These are phyloP conservation scores for Magnolia changhungtana DNA, from an alignment of 164 flowering plant species.

Conservation along the genomic window DNA sequence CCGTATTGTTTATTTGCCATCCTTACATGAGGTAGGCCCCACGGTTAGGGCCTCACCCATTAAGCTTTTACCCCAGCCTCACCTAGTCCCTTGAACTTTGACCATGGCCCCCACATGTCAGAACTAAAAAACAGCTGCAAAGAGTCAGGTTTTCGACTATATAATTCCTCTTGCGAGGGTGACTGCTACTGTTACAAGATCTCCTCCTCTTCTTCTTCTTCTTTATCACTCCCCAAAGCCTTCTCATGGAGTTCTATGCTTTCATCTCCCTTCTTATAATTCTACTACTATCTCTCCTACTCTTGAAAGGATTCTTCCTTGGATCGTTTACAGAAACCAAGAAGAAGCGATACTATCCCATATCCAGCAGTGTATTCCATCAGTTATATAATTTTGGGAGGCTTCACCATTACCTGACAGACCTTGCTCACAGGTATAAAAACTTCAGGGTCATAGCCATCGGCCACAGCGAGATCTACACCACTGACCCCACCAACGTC, in stretches of 20 bases:
- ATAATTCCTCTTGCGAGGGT: too few species aligned
- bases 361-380: conserved; percentile 27
- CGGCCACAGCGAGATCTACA: conserved; percentile 36
- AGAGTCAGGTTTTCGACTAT: too few species aligned
- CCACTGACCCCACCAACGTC: conserved; percentile 43
- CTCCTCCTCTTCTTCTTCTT: too few species aligned
- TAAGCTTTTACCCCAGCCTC: too few species aligned
- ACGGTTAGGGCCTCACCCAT: too few species aligned
- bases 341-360: conserved; percentile 23
- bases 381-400: conserved; percentile 27
- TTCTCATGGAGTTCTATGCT: background rate
- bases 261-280: background rate
- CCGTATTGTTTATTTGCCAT: too few species aligned
- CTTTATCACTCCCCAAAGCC: background rate
- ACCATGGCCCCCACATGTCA: too few species aligned
- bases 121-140: too few species aligned
- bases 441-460: conserved; percentile 46
- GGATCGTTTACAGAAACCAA: background rate
- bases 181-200: too few species aligned
- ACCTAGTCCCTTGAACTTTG: too few species aligned
- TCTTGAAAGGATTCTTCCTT: background rate
- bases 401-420: conserved; percentile 31
- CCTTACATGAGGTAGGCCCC: too few species aligned
- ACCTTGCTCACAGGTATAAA: conserved; percentile 25
- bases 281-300: background rate